These are phyloP conservation scores for Ceratobasidium sp. DNA, from an alignment of 1,284 basidiomycete species.

Conservation along the genomic window DNA sequence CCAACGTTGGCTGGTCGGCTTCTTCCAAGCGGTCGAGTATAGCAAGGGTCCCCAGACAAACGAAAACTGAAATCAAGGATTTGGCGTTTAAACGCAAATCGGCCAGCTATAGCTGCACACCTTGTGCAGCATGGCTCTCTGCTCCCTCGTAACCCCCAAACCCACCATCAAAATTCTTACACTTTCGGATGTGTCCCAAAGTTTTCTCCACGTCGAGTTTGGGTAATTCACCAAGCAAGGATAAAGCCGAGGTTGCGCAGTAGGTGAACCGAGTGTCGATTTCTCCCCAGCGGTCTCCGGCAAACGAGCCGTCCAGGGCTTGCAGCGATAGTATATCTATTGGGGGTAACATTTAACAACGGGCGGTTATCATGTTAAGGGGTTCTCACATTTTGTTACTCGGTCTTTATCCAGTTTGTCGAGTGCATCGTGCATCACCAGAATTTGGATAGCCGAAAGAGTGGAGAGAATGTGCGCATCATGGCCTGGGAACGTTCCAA, in stretches of 20 bases:
- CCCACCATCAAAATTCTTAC: slow-evolving; percentile 95
- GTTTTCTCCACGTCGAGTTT: slow-evolving; percentile 72
- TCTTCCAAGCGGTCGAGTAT: slow-evolving; percentile 85
- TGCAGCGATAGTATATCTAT: slow-evolving; percentile 86
- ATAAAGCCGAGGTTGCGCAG: slow-evolving; percentile 84
- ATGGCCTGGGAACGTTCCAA: slow-evolving; percentile 92
- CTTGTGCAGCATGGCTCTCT: slow-evolving; percentile 93
- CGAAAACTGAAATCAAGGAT: slow-evolving; percentile 73
- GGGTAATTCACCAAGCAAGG: slow-evolving; percentile 78
- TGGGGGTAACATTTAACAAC: neutral
- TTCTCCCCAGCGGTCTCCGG: slow-evolving; percentile 92
- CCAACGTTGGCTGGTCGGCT: slow-evolving; percentile 79
- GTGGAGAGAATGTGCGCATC: slow-evolving; percentile 92
- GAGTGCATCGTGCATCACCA: slow-evolving; percentile 85
- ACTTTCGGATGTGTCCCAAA: slow-evolving; percentile 77
- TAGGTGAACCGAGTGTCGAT: slow-evolving; percentile 93
- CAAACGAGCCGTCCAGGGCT: slow-evolving; percentile 85
- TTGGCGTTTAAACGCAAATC: neutral
- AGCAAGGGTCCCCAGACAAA: slow-evolving; percentile 86
- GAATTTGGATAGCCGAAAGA: slow-evolving; percentile 91
- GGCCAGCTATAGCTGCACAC: slow-evolving; percentile 57
- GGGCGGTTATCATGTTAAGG: neutral
- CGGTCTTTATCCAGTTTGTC: slow-evolving; percentile 73
- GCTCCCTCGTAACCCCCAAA: slow-evolving; percentile 87
- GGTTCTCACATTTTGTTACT: slow-evolving; percentile 76